A percentile compares a stretch with the other conserved stretches of the same genome.
Conservation (phyloP, 768 basidiomycete genomes). For the Mycena kentingensis region DNA sequence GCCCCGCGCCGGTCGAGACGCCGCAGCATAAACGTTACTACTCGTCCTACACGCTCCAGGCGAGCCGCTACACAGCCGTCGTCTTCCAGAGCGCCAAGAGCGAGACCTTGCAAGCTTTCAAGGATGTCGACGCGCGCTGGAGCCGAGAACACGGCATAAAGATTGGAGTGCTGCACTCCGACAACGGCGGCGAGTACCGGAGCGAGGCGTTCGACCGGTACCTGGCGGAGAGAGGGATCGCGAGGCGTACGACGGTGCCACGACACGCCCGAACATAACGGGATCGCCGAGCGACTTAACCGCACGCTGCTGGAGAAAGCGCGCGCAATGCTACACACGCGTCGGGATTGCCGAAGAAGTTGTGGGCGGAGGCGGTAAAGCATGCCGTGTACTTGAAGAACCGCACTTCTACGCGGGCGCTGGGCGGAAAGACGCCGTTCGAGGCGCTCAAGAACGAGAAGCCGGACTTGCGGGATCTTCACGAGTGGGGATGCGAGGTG, state of each 20-base stretch:
- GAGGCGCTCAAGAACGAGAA: constrained; percentile 20
- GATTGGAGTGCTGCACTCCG: constrained; percentile 31
- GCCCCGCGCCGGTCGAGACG: constrained; percentile 28
- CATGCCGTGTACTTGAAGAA: constrained; percentile 31
- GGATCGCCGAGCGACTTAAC: constrained; percentile 39
- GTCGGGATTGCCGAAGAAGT: constrained; percentile 26
- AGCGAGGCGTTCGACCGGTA: constrained; percentile 21
- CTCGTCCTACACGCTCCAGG: constrained; percentile 36
- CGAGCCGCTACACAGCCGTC: constrained; percentile 24
- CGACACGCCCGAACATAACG: constrained; percentile 36
- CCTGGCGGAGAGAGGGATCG: constrained; percentile 22
- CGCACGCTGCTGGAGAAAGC: constrained; percentile 30
- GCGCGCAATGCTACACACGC: constrained; percentile 31
- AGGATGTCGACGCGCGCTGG: constrained; percentile 26
- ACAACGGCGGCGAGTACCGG: constrained; percentile 33
- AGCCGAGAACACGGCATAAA: constrained; percentile 24
- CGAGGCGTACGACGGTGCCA: constrained; percentile 24
- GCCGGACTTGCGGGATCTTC: constrained; percentile 24
- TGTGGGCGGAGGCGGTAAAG: constrained; percentile 35
- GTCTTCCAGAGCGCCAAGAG: constrained; percentile 31
- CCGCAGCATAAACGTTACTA: constrained; percentile 29
- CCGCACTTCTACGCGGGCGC: constrained; percentile 23
- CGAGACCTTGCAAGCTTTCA: constrained; percentile 25
- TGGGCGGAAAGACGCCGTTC: constrained; percentile 22
- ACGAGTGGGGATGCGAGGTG: constrained; percentile 20